Evolutionary conservation across 2,329 filamentous ascomycete genomes (phyloP), one percentile per base, ranked within the genome.

Genomic region (Trichoderma hamatum): DNA sequence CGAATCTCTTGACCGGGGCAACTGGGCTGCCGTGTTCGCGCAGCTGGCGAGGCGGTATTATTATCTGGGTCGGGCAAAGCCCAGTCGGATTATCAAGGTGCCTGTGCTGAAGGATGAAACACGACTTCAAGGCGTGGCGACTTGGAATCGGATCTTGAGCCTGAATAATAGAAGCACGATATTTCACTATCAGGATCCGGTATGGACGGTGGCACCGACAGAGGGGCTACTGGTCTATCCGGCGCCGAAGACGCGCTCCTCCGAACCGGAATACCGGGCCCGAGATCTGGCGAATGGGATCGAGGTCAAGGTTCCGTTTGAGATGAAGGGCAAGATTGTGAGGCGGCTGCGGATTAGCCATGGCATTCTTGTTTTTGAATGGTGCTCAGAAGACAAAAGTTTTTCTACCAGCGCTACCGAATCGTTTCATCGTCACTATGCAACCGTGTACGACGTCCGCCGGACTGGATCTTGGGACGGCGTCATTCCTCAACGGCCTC

Each of bases 341-440:
- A 81, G 88, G 14, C 82, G 88, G 14, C 76, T 88, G 3, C 82
- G 88, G 16, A 78, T 90, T 4, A 82, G 83, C 36, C 78, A 84
- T 39, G 79, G 80, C 2, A 79, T 89, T n/a, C 78, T 91, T n/a
- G 73, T 90, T 21, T 78, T 90, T n/a, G 88, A 90, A 74, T 90
- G 88, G 88, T 87, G 86, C 61, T 85, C 88, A 73, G 76, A 79
- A 2, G 79, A 82, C 32, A 78, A 84, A 1, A 86, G 83, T 70
- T 83, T 86, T 74, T 82, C 83, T 75, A 75, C 85, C 26, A 85
- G 86, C 74, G 82, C 84, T 68, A 78, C 78, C 59, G 84, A 85
- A 71, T 78, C 79, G 1, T 84, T 86, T 1, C 83, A 86, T 76
- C 82, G 84, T 5, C 88, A 90, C 76, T 89, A 86, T 74, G 87